phyloP scores from a whole-genome alignment of 176 grass and related monocot genomes.

The Tuctoria greenei region DNA sequence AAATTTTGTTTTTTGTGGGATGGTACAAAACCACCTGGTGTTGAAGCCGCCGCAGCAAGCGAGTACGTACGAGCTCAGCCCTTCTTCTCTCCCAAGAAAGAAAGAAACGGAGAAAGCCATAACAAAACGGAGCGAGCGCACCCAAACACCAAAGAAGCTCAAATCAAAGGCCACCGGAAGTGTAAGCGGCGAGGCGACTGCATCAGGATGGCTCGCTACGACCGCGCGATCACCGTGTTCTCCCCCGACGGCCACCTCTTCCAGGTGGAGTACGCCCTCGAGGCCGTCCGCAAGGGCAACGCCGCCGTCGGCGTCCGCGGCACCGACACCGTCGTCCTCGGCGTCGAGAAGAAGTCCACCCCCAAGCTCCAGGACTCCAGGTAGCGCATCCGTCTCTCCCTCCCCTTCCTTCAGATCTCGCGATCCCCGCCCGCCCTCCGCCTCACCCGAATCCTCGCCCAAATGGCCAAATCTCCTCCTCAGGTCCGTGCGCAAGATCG shows the following conservation, averaged over 20 bases:
- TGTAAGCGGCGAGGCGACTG: neutral
- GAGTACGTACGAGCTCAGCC: too few relatives aligned
- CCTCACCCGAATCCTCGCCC: neutral
- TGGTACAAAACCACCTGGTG: too few relatives aligned
- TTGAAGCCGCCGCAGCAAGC: too few relatives aligned
- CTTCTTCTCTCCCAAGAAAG: slow-evolving; percentile 29
- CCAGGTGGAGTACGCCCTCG: slow-evolving; percentile 85
- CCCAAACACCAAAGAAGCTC: neutral
- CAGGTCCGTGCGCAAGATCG: slow-evolving; percentile 86
- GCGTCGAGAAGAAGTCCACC: slow-evolving; percentile 99
- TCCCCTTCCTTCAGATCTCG: neutral
- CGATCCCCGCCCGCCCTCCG: neutral
- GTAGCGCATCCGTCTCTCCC: slow-evolving; percentile 7
- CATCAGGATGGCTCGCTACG: slow-evolving; percentile 79
- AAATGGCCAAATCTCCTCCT: neutral
- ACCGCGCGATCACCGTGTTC: slow-evolving; percentile 98
- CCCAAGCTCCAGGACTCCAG: slow-evolving; percentile 99
- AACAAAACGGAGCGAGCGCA: neutral
- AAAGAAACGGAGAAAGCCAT: neutral
- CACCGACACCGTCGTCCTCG: slow-evolving; percentile 90
- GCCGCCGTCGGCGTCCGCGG: slow-evolving; percentile 96
- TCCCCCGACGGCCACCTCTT: slow-evolving; percentile 66
- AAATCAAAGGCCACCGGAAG: neutral
- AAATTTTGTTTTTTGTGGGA: too few relatives aligned
- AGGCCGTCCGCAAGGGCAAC: slow-evolving; percentile 99